Evolutionary conservation across 768 basidiomycete genomes (phyloP), one percentile per base, ranked within the genome.

Genomic region (Xerocomellus amylosporus): DNA sequence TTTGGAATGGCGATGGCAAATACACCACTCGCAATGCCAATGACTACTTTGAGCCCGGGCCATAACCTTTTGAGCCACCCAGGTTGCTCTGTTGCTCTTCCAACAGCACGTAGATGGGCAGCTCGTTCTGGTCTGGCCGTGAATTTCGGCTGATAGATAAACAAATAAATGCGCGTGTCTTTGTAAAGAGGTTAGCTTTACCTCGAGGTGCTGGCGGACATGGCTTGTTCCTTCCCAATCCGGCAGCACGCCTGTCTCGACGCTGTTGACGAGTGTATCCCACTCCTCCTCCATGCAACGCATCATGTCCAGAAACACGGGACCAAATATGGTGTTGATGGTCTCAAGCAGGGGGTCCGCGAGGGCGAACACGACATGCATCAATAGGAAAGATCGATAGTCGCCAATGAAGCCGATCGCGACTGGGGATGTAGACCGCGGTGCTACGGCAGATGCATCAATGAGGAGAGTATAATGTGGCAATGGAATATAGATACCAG

Each of bases 321-420:
- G 62, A 9, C 49, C 53, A 42, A 57, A 67, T 4, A 65, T 24
- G 0, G 58, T 57, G 33, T 46, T 56, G 24, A 60, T 48, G n/a
- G 54, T 62, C 28, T 64, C 64, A 4, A 64, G 51, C 15, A 48
- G 41, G 2, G 42, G 14, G 7, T 66, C 60, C 5, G 53, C 54
- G 26, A 66, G 56, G n/a, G 60, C 63, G 36, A 67, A 66, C n/a
- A 64, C 24, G 39, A 43, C 20, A 17, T 67, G 63, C 53, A 54
- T 58, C 26, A 67, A 52, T 39, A 68, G 55, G 30, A 58, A 65
- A 8, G 61, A 58, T 14, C 54, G 42, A 33, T 66, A 63, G 30
- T 58, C 53, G 19, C 15, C 20, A 22, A 67, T 59, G 45, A 65
- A 62, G 52, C 60, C 53, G 33, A 59, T 49, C 1, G 65, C 65